phyloP scores from a whole-genome alignment of 2,329 filamentous ascomycete genomes.

The Xenoacremonium recifei region DNA sequence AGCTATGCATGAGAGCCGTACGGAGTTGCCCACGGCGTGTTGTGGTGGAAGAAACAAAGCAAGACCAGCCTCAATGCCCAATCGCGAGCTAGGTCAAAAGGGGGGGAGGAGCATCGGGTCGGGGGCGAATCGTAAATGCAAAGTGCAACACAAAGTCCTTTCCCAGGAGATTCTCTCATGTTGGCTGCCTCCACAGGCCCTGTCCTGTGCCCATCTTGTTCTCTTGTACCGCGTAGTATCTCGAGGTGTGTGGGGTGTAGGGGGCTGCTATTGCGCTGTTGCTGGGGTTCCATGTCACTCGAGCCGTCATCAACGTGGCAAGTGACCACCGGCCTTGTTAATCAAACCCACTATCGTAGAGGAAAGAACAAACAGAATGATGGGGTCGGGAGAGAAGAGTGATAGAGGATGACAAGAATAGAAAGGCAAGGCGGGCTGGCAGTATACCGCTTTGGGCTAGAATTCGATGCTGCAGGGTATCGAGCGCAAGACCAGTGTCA shows the following conservation, averaged over 20 bases:
- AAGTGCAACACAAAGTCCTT: not conserved
- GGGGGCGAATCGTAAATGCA: not conserved
- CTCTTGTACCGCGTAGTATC: conserved; percentile 18
- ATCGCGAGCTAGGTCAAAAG: conserved; percentile 9
- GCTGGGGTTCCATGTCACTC: conserved; percentile 18
- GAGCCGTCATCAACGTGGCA: conserved; percentile 35
- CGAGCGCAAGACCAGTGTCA: conserved; percentile 17
- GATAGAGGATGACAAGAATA: too few relatives aligned
- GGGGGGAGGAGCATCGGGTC: conserved; percentile 1
- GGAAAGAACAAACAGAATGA: too few relatives aligned
- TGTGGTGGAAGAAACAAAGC: conserved; percentile 13
- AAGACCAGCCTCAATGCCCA: conserved; percentile 11
- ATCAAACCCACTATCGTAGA: not conserved
- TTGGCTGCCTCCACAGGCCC: conserved; percentile 18
- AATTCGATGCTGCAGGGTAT: conserved; percentile 25
- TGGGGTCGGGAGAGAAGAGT: conserved; percentile 4
- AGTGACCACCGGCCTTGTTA: conserved; percentile 19
- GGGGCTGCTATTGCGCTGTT: conserved; percentile 14
- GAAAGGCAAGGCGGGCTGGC: conserved; percentile 2
- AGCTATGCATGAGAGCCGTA: conserved; percentile 16
- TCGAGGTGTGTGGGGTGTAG: conserved; percentile 25
- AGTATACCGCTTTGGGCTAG: conserved; percentile 7
- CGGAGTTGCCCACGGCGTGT: conserved; percentile 15
- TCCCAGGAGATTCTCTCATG: conserved; percentile 15
- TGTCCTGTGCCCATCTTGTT: conserved; percentile 12